Conservation (phyloP, 768 basidiomycete genomes). For the Russula sp. region DNA sequence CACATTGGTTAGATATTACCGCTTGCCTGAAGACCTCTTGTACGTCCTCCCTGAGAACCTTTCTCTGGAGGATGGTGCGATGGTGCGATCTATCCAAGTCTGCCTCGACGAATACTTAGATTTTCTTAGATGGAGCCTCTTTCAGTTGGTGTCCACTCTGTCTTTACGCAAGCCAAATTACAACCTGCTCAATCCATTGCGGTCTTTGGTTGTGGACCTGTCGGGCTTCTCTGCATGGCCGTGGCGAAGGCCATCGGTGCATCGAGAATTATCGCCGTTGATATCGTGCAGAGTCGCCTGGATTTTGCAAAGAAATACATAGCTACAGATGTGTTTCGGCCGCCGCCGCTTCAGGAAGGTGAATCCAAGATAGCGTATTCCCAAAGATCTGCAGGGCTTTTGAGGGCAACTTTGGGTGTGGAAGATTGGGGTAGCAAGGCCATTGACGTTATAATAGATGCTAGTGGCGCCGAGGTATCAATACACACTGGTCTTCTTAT, state of each 20-base stretch:
- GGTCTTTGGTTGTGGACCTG: conserved; percentile 86
- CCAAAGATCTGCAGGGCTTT: conserved; percentile 54
- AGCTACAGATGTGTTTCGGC: conserved; percentile 68
- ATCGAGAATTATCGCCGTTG: conserved; percentile 74
- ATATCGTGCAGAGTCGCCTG: conserved; percentile 67
- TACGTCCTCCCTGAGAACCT: conserved; percentile 79
- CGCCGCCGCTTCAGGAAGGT: conserved; percentile 48
- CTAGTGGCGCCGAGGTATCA: conserved; percentile 87
- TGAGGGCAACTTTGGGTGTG: conserved; percentile 61
- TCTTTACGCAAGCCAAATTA: conserved; percentile 67
- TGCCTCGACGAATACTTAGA: not conserved
- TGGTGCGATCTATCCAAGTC: conserved; percentile 44
- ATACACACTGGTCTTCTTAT: conserved; percentile 80
- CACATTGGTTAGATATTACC: conserved; percentile 82
- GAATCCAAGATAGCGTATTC: conserved; percentile 70
- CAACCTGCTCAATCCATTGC: conserved; percentile 68
- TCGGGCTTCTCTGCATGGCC: conserved; percentile 86
- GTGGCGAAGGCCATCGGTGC: conserved; percentile 94
- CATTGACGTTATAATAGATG: conserved; percentile 86
- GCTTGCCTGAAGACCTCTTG: conserved; percentile 76
- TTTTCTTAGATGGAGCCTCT: conserved; percentile 79
- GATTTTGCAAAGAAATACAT: conserved; percentile 83
- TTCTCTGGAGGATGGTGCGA: conserved; percentile 88
- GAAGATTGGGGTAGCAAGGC: conserved; percentile 60
- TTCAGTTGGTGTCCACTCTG: conserved; percentile 86